Percentiles rank a stretch among this genome's conserved stretches.
Evolutionary conservation across 306 rosid genomes (phyloP).

Genomic region (Quercus engelmannii): DNA sequence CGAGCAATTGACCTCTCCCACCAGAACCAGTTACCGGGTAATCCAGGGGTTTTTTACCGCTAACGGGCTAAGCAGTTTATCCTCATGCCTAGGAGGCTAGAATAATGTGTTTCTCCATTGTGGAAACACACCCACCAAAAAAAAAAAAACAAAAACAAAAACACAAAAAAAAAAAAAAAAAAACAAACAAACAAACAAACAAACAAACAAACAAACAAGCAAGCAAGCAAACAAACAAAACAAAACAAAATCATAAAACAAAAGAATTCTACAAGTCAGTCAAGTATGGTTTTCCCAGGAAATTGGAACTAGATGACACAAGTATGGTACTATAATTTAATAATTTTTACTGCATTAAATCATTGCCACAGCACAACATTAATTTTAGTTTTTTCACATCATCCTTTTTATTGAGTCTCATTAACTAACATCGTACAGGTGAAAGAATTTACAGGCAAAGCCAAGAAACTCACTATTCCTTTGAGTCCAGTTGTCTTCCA

Average conservation of each 20-base stretch:
- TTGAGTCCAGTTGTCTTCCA: constrained; percentile 67
- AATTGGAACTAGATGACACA: neutral
- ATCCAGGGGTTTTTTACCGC: too few relatives aligned
- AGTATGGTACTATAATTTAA: neutral
- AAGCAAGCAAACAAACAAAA: too few relatives aligned
- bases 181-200: too few relatives aligned
- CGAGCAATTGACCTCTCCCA: too few relatives aligned
- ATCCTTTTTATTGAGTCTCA: neutral
- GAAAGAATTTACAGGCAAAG: constrained; percentile 24
- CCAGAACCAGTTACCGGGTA: too few relatives aligned
- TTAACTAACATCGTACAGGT: constrained; percentile 10
- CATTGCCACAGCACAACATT: neutral
- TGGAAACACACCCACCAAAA: too few relatives aligned
- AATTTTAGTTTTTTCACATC: neutral
- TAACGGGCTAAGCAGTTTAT: too few relatives aligned
- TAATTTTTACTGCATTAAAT: neutral
- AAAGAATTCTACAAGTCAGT: neutral
- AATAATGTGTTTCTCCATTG: neutral
- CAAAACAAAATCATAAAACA: too few relatives aligned
- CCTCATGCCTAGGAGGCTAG: neutral
- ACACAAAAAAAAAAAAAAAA: neutral
- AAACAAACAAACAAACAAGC: too few relatives aligned
- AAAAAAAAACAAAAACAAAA: too few relatives aligned
- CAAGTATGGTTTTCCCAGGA: neutral
- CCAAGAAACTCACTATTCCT: constrained; percentile 40